Percentiles rank a stretch among this genome's conserved stretches.
Conservation (phyloP, 495 filamentous ascomycete genomes). For the Peziza echinospora region DNA sequence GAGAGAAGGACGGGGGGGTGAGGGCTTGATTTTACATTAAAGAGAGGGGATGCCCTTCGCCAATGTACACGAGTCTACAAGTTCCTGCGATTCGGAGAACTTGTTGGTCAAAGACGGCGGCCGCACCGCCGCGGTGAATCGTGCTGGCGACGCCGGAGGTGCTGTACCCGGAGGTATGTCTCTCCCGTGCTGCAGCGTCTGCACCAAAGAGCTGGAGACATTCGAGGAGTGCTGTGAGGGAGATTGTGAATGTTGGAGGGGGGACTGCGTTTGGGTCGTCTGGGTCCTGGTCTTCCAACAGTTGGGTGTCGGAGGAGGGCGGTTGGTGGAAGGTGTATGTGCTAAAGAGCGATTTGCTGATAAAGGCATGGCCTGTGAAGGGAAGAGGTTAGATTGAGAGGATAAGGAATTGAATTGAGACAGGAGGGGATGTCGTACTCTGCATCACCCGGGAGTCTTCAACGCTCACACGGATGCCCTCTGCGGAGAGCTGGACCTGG, state of each 20-base stretch:
- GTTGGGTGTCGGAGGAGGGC: slow-evolving; percentile 8
- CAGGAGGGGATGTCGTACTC: slow-evolving; percentile 32
- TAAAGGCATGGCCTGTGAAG: slow-evolving; percentile 54
- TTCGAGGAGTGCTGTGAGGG: slow-evolving; percentile 69
- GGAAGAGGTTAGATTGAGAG: neutral
- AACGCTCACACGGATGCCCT: slow-evolving; percentile 66
- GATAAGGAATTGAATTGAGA: slow-evolving; percentile 1
- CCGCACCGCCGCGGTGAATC: slow-evolving; percentile 28
- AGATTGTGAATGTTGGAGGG: slow-evolving; percentile 52
- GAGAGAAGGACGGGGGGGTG: too few species aligned
- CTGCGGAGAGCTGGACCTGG: slow-evolving; percentile 59
- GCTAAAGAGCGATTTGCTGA: slow-evolving; percentile 69
- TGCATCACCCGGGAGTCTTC: slow-evolving; percentile 74
- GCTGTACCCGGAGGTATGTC: neutral
- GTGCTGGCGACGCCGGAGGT: slow-evolving; percentile 30
- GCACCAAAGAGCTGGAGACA: slow-evolving; percentile 84
- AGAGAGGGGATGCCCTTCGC: slow-evolving; percentile 44
- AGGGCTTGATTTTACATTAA: too few species aligned
- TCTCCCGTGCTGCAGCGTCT: slow-evolving; percentile 31
- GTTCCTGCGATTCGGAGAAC: slow-evolving; percentile 56
- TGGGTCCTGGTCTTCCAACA: slow-evolving; percentile 20
- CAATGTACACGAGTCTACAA: slow-evolving; percentile 57
- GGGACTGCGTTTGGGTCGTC: slow-evolving; percentile 20
- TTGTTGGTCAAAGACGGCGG: slow-evolving; percentile 53
- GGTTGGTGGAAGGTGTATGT: slow-evolving; percentile 45